A percentile compares a stretch with the other conserved stretches of the same genome.
Evolutionary conservation across 495 filamentous ascomycete genomes (phyloP).

Genomic region (Lasiosphaeria miniovina): DNA sequence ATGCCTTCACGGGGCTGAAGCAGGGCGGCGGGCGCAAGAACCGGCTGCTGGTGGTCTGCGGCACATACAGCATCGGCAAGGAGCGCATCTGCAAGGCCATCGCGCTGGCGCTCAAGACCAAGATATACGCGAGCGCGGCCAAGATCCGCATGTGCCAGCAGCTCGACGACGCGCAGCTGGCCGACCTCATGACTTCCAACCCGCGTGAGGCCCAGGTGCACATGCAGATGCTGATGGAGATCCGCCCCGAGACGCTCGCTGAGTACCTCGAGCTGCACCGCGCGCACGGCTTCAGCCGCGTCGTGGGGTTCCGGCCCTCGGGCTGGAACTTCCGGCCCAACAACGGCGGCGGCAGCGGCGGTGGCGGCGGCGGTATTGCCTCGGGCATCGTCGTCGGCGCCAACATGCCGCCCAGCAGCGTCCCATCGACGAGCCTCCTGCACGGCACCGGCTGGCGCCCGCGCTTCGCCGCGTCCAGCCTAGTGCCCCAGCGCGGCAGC

Average conservation of each 20-base stretch:
- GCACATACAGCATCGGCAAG: conserved; percentile 97
- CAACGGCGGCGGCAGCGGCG: background rate
- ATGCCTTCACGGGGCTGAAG: conserved; percentile 29
- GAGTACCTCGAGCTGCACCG: conserved; percentile 80
- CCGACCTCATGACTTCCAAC: conserved; percentile 69
- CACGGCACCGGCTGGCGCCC: conserved; percentile 71
- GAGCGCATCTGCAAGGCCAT: conserved; percentile 93
- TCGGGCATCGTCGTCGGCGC: conserved; percentile 17
- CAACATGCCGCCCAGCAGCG: conserved; percentile 32
- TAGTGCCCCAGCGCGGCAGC: conserved; percentile 76
- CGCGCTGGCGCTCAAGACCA: conserved; percentile 77
- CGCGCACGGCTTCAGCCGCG: conserved; percentile 67
- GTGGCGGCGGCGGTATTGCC: conserved; percentile 6
- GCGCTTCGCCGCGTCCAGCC: conserved; percentile 58
- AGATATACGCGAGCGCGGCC: conserved; percentile 80
- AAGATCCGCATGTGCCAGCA: conserved; percentile 82
- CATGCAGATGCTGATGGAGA: conserved; percentile 93
- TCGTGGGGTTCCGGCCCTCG: conserved; percentile 88
- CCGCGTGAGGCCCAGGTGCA: conserved; percentile 89
- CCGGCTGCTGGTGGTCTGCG: conserved; percentile 85
- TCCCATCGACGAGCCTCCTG: conserved; percentile 58
- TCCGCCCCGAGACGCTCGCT: conserved; percentile 78
- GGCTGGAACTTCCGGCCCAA: conserved; percentile 85
- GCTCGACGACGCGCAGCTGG: conserved; percentile 81
- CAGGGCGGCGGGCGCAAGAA: conserved; percentile 6